Evolutionary conservation across 2,329 filamentous ascomycete species (phyloP).

Genomic region (Botrytis galanthina): DNA sequence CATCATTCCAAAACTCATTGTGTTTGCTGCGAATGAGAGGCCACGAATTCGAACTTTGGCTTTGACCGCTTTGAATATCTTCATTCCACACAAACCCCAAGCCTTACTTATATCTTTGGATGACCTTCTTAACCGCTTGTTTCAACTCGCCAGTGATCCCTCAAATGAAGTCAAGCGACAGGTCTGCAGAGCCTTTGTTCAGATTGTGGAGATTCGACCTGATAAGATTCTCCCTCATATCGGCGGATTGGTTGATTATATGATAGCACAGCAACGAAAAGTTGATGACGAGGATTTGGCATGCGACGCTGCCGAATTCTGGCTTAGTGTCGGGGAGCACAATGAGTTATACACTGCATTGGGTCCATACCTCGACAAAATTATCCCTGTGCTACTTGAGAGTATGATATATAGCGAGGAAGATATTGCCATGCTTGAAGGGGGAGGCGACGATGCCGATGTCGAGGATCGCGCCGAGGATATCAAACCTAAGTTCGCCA

Average conservation of each 20-base stretch:
- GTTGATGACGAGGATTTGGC: slow-evolving; percentile 82
- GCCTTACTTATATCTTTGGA: slow-evolving; percentile 80
- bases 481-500: slow-evolving; percentile 89
- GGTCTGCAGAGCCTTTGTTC: slow-evolving; percentile 90
- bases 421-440: slow-evolving; percentile 81
- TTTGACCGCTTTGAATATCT: slow-evolving; percentile 84
- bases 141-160: slow-evolving; percentile 73
- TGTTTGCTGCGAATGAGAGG: slow-evolving; percentile 75
- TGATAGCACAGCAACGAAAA: slow-evolving; percentile 82
- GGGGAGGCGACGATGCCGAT: slow-evolving; percentile 84
- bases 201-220: slow-evolving; percentile 84
- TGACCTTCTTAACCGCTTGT: slow-evolving; percentile 76
- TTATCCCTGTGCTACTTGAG: slow-evolving; percentile 85
- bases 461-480: slow-evolving; percentile 87
- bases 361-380: slow-evolving; percentile 74
- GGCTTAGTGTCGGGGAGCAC: slow-evolving; percentile 90
- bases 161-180: slow-evolving; percentile 83
- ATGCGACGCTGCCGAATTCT: slow-evolving; percentile 94
- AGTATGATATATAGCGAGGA: slow-evolving; percentile 98
- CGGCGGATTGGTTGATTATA: slow-evolving; percentile 84
- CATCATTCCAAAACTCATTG: slow-evolving; percentile 85
- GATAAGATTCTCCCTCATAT: slow-evolving; percentile 90
- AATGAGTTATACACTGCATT: slow-evolving; percentile 73
- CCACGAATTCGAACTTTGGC: slow-evolving; percentile 78
- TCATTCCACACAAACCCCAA: slow-evolving; percentile 80